A percentile compares a stretch with the other conserved stretches of the same genome.
Conservation (phyloP, 2,329 filamentous ascomycete genomes). For the Pyrenochaeta sp. region DNA sequence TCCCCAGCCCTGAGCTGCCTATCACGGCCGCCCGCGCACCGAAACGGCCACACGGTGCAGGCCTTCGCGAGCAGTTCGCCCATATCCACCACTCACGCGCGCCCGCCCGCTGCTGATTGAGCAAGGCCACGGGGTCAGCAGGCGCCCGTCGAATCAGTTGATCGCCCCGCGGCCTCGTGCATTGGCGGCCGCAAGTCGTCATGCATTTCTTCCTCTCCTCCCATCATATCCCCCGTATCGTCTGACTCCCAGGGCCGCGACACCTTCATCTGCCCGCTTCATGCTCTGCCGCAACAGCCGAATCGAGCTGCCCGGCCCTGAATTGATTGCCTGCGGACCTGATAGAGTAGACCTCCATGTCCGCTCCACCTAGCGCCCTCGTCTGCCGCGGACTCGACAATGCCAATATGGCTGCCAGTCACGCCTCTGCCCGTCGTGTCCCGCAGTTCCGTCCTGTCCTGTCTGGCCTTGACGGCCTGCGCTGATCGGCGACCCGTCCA, state of each 20-base stretch:
- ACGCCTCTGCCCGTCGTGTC: no score
- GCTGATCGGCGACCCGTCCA: conserved; percentile 33
- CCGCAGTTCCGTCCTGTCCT: conserved; percentile 26
- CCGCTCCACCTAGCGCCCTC: conserved; percentile 3
- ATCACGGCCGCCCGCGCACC: conserved; percentile 27
- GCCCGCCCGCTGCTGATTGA: conserved; percentile 40
- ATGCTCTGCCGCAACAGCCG: conserved; percentile 48
- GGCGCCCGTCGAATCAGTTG: conserved; percentile 41
- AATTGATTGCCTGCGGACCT: conserved; percentile 33
- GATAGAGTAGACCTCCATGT: conserved; percentile 23
- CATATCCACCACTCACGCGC: conserved; percentile 32
- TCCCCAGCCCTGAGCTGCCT: conserved; percentile 25
- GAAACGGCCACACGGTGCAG: conserved; percentile 26
- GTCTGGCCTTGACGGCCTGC: conserved; percentile 18
- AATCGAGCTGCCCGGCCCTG: conserved; percentile 37
- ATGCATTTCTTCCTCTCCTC: conserved; percentile 42
- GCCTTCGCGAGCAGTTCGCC: conserved; percentile 22
- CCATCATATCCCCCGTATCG: conserved; percentile 39
- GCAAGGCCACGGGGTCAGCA: conserved; percentile 40
- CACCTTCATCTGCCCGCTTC: conserved; percentile 26
- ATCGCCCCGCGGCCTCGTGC: no score
- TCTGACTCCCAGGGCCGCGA: conserved; percentile 36
- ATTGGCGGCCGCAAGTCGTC: conserved; percentile 46
- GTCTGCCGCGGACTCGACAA: neutral
- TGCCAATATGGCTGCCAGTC: neutral